These are phyloP conservation scores for Chlamydomonas urium DNA, from an alignment of 139 green algal species.

Conservation along the genomic window DNA sequence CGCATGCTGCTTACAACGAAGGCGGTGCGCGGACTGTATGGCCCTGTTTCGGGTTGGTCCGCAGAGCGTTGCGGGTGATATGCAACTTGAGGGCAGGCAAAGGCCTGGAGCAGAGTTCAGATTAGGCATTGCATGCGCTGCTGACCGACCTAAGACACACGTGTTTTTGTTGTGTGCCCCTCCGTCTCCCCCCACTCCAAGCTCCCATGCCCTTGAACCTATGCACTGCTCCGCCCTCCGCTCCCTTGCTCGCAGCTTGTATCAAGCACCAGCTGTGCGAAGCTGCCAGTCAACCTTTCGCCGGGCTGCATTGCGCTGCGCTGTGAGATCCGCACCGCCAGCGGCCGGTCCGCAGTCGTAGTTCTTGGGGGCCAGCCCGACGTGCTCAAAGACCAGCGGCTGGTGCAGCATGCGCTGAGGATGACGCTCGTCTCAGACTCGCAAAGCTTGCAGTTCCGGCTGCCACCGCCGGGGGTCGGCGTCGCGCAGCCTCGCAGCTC, in stretches of 20 bases:
- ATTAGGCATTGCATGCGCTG: no score
- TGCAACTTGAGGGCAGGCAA: no score
- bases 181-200: no score
- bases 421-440: slow-evolving; percentile 61
- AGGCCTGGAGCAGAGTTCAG: no score
- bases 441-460: slow-evolving; percentile 38
- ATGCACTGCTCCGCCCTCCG: no score
- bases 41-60: no score
- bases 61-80: no score
- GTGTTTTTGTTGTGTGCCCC: no score
- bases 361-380: slow-evolving; percentile 60
- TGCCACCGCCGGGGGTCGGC: slow-evolving; percentile 61
- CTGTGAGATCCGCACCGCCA: slow-evolving; percentile 46
- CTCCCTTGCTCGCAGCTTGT: slow-evolving; percentile 28
- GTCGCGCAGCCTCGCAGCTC: slow-evolving; percentile 34
- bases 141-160: no score
- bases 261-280: slow-evolving; percentile 11
- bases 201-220: no score
- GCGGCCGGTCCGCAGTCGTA: slow-evolving; percentile 40
- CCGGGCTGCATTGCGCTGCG: slow-evolving; percentile 51
- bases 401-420: slow-evolving; percentile 71
- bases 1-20: no score
- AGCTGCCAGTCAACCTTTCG: slow-evolving; percentile 63
- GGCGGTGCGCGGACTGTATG: no score
- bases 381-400: slow-evolving; percentile 46